These are phyloP conservation scores for Scortechinia acanthostroma DNA, from an alignment of 2,329 filamentous ascomycete species.

Conservation along the genomic window DNA sequence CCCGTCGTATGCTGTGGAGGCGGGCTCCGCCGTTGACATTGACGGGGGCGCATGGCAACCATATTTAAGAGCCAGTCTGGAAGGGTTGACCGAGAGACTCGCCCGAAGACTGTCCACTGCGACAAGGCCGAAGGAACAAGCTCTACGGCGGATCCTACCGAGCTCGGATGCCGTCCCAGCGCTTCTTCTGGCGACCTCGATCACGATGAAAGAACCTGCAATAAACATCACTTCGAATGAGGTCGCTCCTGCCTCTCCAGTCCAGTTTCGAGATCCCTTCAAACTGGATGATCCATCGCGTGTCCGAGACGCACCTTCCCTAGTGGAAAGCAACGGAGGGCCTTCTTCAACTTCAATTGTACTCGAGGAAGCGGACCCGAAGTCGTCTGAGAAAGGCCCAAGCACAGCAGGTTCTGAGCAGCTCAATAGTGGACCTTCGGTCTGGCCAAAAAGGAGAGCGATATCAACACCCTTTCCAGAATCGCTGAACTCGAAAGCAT, in stretches of 20 bases:
- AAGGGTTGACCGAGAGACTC: not conserved
- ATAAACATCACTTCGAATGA: not conserved
- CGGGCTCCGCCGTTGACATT: no score
- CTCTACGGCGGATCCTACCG: not conserved
- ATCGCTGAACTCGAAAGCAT: no score
- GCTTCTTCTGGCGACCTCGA: not conserved
- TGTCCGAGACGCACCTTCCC: conserved; percentile 11
- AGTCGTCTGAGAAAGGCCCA: no score
- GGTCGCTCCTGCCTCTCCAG: not conserved
- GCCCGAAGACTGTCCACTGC: not conserved
- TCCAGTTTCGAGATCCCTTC: conserved; percentile 7
- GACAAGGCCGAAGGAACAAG: not conserved
- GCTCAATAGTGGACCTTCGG: no score
- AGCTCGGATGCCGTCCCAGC: not conserved
- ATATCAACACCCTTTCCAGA: no score
- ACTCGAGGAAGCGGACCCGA: no score
- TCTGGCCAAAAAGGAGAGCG: no score
- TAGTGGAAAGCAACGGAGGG: no score
- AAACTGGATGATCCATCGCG: conserved; percentile 14
- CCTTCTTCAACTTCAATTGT: no score
- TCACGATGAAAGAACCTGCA: no score
- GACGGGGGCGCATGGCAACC: not conserved
- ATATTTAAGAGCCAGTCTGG: not conserved
- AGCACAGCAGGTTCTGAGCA: no score
- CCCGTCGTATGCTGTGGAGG: no score